Conservation (phyloP, 371 early-diverging fungal species). For the Actinomucor elegans region DNA sequence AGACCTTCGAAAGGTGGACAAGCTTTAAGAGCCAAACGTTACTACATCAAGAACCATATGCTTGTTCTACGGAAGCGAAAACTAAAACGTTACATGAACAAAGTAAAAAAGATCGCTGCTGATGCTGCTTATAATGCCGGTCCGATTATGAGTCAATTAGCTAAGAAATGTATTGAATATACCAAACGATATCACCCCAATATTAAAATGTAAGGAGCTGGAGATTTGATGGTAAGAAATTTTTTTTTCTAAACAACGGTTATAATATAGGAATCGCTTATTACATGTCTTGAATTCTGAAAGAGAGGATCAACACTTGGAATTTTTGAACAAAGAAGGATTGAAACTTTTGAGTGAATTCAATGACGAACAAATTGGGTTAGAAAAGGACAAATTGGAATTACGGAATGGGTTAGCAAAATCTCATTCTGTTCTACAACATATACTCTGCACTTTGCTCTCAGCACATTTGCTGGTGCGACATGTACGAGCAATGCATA, state of each 20-base stretch:
- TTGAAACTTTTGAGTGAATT: background rate
- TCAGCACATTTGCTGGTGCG: background rate
- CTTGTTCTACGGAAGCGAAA: constrained; percentile 1
- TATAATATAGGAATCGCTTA: no score
- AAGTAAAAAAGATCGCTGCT: background rate
- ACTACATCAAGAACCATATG: constrained; percentile 10
- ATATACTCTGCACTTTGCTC: background rate
- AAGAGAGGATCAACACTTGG: constrained; percentile 1
- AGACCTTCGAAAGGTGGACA: constrained; percentile 12
- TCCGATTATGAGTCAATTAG: background rate
- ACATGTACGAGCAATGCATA: no score
- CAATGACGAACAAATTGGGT: no score
- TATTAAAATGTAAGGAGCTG: no score
- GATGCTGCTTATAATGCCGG: background rate
- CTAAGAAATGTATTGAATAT: no score
- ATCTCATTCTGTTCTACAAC: background rate
- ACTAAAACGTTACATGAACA: background rate
- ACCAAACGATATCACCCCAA: no score
- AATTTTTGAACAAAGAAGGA: background rate
- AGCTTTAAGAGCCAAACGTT: background rate
- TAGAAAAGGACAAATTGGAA: background rate
- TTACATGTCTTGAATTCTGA: background rate
- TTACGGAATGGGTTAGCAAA: no score
- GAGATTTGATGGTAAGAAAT: no score
- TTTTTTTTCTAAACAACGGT: no score